These are phyloP conservation scores for Monilinia vaccinii-corymbosi DNA, from an alignment of 2,329 filamentous ascomycete genomes.

Conservation along the genomic window DNA sequence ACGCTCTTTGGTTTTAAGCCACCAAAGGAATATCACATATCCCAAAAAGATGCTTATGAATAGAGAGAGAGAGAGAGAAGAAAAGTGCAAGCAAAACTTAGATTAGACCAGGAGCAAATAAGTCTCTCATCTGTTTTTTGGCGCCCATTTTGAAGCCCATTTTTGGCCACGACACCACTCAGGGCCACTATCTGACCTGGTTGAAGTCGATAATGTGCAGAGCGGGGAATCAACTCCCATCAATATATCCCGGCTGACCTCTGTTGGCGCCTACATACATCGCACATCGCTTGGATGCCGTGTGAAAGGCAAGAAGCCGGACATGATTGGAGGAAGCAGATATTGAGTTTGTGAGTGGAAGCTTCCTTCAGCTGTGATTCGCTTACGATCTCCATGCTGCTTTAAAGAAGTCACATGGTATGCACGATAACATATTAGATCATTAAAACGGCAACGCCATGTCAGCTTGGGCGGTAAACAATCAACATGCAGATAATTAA, in stretches of 20 bases:
- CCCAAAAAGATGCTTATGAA: background rate
- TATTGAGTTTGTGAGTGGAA: background rate
- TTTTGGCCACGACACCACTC: constrained; percentile 1
- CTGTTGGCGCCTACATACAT: background rate
- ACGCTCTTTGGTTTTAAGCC: background rate
- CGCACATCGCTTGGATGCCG: background rate
- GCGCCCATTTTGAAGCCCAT: background rate
- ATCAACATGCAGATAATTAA: background rate
- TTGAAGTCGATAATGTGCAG: constrained; percentile 7
- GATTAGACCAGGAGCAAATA: background rate
- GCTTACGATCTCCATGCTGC: background rate
- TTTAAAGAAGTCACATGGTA: background rate
- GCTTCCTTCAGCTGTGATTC: constrained; percentile 2
- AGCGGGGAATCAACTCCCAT: constrained; percentile 5
- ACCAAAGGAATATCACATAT: background rate
- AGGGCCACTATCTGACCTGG: background rate
- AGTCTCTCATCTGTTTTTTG: constrained; percentile 2
- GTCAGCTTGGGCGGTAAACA: constrained; percentile 3
- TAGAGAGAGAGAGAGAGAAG: background rate
- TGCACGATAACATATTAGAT: background rate
- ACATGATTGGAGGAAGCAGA: background rate
- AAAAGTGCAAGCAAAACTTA: background rate
- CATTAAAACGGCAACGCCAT: background rate
- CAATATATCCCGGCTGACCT: background rate
- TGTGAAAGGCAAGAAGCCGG: background rate